phyloP scores from a whole-genome alignment of 2,329 filamentous ascomycete genomes.

The Helicocarpus griseus region DNA sequence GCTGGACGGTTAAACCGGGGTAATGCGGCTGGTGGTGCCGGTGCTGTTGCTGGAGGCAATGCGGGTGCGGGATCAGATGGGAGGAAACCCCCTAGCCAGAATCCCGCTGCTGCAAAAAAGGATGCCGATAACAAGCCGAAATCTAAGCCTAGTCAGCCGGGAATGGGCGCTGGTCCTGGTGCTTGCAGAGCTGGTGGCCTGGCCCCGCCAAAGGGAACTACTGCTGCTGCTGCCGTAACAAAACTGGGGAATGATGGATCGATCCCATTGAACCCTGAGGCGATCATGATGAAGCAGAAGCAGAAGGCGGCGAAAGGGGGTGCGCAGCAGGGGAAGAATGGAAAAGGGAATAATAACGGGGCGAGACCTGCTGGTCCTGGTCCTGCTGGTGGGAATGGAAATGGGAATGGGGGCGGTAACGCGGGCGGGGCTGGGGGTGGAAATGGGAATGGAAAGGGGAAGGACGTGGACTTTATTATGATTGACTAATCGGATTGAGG shows the following conservation, averaged over 20 bases:
- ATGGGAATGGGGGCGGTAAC: neutral
- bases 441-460: neutral
- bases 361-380: neutral
- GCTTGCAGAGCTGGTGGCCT: neutral
- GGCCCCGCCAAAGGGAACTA: neutral
- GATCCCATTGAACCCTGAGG: neutral
- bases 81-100: neutral
- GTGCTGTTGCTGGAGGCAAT: neutral
- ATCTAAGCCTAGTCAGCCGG: neutral
- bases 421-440: neutral
- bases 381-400: too few relatives aligned
- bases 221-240: too few relatives aligned
- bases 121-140: neutral
- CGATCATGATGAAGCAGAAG: too few relatives aligned
- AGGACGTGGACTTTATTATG: slow-evolving; percentile 24
- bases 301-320: neutral
- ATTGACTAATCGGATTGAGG: slow-evolving; percentile 22
- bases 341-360: neutral
- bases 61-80: neutral
- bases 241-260: too few relatives aligned
- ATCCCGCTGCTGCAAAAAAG: neutral
- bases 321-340: neutral
- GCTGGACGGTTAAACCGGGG: neutral
- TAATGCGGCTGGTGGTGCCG: neutral
- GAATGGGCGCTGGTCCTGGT: neutral